phyloP scores from a whole-genome alignment of 2,329 filamentous ascomycete genomes.

The Dactylonectria macrodidyma region DNA sequence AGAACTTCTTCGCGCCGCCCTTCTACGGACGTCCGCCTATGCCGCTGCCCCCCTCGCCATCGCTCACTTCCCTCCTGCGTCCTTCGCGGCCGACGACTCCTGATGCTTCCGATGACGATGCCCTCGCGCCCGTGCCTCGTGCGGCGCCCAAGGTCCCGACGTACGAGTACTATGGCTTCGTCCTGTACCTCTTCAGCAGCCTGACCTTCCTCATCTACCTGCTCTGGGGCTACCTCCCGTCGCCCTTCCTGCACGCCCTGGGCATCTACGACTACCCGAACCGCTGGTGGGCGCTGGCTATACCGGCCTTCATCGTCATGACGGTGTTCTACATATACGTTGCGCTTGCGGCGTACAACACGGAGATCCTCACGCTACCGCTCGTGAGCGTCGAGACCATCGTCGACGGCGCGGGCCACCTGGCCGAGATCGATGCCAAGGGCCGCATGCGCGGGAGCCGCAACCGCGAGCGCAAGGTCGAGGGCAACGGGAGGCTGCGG shows the following conservation, averaged over 20 bases:
- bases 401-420: constrained; percentile 89
- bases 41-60: constrained; percentile 92
- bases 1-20: constrained; percentile 79
- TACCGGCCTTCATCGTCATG: constrained; percentile 93
- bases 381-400: constrained; percentile 88
- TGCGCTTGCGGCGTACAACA: constrained; percentile 92
- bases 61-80: constrained; percentile 90
- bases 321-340: constrained; percentile 93
- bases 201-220: constrained; percentile 82
- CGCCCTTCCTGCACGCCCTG: constrained; percentile 90
- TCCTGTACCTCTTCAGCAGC: constrained; percentile 91
- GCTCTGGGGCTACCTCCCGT: constrained; percentile 91
- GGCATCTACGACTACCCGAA: constrained; percentile 98
- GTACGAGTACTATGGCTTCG: constrained; percentile 99
- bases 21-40: constrained; percentile 99
- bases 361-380: constrained; percentile 86
- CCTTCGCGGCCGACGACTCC: constrained; percentile 94
- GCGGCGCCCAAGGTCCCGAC: constrained; percentile 96
- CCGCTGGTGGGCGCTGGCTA: constrained; percentile 96
- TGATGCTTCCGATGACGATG: constrained; percentile 90
- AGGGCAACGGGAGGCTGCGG: constrained; percentile 63
- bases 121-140: constrained; percentile 86
- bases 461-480: constrained; percentile 55
- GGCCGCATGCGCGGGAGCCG: constrained; percentile 64
- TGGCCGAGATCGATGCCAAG: constrained; percentile 84